Evolutionary conservation across 1,139 yeast genomes (phyloP), one percentile per base, ranked within the genome.

Genomic region (Meyerozyma sp.): DNA sequence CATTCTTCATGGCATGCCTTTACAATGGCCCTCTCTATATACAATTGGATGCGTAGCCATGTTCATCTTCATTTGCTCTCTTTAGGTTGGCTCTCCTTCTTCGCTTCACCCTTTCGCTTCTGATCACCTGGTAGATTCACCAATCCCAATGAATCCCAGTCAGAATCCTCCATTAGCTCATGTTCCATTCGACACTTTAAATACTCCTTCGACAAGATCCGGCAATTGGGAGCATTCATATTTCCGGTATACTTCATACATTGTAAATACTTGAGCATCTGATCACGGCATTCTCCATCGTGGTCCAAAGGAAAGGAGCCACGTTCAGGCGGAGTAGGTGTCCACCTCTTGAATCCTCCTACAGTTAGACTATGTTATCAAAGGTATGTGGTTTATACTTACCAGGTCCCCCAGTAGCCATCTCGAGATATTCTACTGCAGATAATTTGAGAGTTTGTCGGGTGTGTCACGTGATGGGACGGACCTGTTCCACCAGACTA

Each of bases 231-330:
- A 5, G 97, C 94, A 62, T 91, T 90, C 54, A 82, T 82, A 49
- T 93, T 93, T 46, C 75, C 75, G 11, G 91, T 89, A 38, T 81
- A 70, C 57, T 84, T 84, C 68, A 93, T 68, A 64, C 98, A 93
- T 44, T 80, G 69, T 49, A 93, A 68, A 59, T 93, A 93, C 47
- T 78, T 79, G 43, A 71, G 62, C 95, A 90, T 93, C 49, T 81
- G 77, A 21, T 72, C 72, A 14, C 81, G 79, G 59, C 98, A 93
- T 54, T 93, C 98, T 1, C 82, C 87, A 49, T 81, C 87, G 59
- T 93, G 98, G 57, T 93, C 98, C 42, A 93, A 70, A 1, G 98
- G 98, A 62, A 93, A 93, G 0, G 97, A 87, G 0, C 98, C 98
- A 54, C 96, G 72, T 54, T 91, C 96, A 4, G 98, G 98, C 25